phyloP scores from a whole-genome alignment of 1,139 yeast species.

The Candida sojae region DNA sequence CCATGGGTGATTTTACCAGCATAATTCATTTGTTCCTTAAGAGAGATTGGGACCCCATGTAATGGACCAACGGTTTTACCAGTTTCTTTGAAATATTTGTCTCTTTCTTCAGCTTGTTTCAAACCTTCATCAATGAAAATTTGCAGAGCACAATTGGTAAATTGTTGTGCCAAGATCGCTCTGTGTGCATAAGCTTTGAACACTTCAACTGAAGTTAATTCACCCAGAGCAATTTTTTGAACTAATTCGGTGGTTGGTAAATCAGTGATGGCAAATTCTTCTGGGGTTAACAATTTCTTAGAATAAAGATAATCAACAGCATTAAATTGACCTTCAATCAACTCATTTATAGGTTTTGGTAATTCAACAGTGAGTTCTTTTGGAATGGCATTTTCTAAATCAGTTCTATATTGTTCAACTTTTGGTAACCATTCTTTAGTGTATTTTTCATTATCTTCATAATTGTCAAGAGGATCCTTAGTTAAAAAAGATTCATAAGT shows the following conservation, averaged over 20 bases:
- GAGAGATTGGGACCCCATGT: conserved; percentile 43
- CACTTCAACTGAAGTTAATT: conserved; percentile 45
- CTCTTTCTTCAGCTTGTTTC: conserved; percentile 28
- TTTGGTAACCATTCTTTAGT: conserved; percentile 45
- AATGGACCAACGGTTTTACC: conserved; percentile 32
- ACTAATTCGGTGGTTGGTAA: conserved; percentile 38
- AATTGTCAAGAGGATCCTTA: conserved; percentile 21
- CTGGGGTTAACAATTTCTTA: conserved; percentile 40
- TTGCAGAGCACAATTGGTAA: conserved; percentile 38
- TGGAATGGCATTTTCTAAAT: conserved; percentile 39
- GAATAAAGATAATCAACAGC: conserved; percentile 45
- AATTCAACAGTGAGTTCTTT: conserved; percentile 43
- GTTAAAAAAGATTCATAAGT: conserved; percentile 13
- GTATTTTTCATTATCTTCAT: conserved; percentile 39
- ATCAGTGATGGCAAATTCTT: conserved; percentile 51
- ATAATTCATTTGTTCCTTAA: conserved; percentile 58
- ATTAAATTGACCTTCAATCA: conserved; percentile 44
- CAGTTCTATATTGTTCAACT: conserved; percentile 48
- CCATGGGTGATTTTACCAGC: conserved; percentile 61
- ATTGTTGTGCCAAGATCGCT: conserved; percentile 49
- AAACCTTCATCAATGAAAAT: conserved; percentile 37
- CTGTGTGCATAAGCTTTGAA: conserved; percentile 52
- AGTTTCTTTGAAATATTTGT: conserved; percentile 24
- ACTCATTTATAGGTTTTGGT: conserved; percentile 40
- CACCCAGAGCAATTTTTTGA: conserved; percentile 33